A percentile compares a stretch with the other conserved stretches of the same genome.
phyloP scores from a whole-genome alignment of 2,329 filamentous ascomycete species.

The Scytalidium sp. region DNA sequence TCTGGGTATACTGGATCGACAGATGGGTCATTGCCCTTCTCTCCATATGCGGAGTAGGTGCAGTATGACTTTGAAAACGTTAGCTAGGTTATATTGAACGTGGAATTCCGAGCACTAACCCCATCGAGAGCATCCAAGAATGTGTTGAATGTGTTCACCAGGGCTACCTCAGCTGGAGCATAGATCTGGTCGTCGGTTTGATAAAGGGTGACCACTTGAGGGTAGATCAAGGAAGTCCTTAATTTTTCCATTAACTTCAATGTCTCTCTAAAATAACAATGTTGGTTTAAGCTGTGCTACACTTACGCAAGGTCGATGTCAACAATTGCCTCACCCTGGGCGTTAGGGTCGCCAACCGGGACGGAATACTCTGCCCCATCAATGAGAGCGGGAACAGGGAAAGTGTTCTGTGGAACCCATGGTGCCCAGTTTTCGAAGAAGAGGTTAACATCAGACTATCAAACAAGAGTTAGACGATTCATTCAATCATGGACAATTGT shows the following conservation, averaged over 20 bases:
- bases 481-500: too few species aligned
- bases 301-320: constrained; percentile 17
- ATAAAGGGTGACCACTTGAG: constrained; percentile 22
- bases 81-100: not conserved
- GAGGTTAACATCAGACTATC: constrained; percentile 11
- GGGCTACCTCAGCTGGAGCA: constrained; percentile 15
- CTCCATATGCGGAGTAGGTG: constrained; percentile 40
- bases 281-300: too few species aligned
- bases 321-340: constrained; percentile 14
- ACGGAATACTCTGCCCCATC: constrained; percentile 15
- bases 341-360: constrained; percentile 4
- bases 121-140: constrained; percentile 27
- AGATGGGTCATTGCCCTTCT: constrained; percentile 34
- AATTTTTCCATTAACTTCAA: constrained; percentile 9
- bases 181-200: constrained; percentile 24
- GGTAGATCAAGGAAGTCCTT: constrained; percentile 16
- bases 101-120: constrained; percentile 2
- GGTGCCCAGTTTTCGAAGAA: constrained; percentile 11
- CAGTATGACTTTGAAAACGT: constrained; percentile 33
- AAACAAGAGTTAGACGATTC: too few species aligned
- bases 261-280: not conserved
- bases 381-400: constrained; percentile 13
- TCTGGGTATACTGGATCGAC: constrained; percentile 44
- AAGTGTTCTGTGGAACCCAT: constrained; percentile 15
- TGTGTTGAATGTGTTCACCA: constrained; percentile 22